Percentiles rank a stretch among this genome's conserved stretches.
Evolutionary conservation across 2,329 filamentous ascomycete genomes (phyloP).

Genomic region (Paecilomyces sp.): DNA sequence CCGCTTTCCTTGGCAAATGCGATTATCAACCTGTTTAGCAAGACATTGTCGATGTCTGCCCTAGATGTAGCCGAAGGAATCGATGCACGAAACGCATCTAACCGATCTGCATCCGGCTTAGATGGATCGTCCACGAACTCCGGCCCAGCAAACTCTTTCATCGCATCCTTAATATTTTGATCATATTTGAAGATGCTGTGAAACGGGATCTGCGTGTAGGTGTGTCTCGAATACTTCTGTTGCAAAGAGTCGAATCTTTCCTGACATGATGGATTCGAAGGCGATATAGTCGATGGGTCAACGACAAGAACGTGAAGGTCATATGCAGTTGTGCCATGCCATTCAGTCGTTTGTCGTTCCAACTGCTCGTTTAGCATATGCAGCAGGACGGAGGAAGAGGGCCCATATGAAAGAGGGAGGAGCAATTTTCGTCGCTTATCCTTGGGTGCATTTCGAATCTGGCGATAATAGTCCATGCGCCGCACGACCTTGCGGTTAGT

Average conservation of each 20-base stretch:
- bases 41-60: conserved; percentile 63
- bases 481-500: conserved; percentile 72
- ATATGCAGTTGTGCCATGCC: conserved; percentile 57
- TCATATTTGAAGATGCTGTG: conserved; percentile 50
- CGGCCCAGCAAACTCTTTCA: conserved; percentile 22
- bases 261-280: conserved; percentile 13
- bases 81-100: conserved; percentile 51
- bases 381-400: conserved; percentile 71
- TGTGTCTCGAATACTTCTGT: conserved; percentile 57
- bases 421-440: conserved; percentile 52
- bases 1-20: conserved; percentile 51
- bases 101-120: conserved; percentile 33
- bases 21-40: conserved; percentile 66
- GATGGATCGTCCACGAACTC: conserved; percentile 19
- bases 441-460: conserved; percentile 29
- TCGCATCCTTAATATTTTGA: conserved; percentile 22
- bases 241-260: conserved; percentile 42
- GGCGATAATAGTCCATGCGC: conserved; percentile 61
- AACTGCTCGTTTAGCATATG: conserved; percentile 67
- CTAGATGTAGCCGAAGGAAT: conserved; percentile 69
- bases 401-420: conserved; percentile 74
- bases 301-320: conserved; percentile 47
- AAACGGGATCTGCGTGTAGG: conserved; percentile 58
- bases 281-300: conserved; percentile 27
- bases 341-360: conserved; percentile 56